Evolutionary conservation across 495 filamentous ascomycete genomes (phyloP).

Genomic region (Xylaria telfairii): DNA sequence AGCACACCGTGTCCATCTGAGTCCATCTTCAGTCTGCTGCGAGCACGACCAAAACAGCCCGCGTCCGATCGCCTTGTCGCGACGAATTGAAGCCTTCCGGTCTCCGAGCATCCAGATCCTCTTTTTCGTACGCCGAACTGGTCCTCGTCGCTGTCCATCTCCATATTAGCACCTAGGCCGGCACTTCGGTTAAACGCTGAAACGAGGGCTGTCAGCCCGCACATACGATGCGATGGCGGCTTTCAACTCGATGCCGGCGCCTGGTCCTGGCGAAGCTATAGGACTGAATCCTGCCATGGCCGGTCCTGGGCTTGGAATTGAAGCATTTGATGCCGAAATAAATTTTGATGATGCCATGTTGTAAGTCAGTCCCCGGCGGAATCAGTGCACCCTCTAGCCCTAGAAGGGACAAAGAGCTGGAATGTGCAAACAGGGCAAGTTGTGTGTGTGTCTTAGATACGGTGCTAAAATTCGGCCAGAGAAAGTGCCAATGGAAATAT

Average conservation of each 20-base stretch:
- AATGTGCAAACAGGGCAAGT: neutral
- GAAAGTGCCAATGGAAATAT: constrained; percentile 51
- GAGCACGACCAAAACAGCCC: neutral
- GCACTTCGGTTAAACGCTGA: neutral
- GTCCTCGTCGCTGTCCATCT: neutral
- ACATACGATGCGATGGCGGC: constrained; percentile 55
- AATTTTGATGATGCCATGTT: constrained; percentile 56
- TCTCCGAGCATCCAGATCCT: neutral
- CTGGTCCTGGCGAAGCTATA: constrained; percentile 47
- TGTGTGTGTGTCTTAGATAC: constrained; percentile 1
- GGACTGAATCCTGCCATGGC: constrained; percentile 37
- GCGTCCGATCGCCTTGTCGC: neutral
- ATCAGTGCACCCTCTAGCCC: neutral
- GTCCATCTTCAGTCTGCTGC: neutral
- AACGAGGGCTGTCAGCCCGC: constrained; percentile 25
- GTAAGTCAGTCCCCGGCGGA: constrained; percentile 39
- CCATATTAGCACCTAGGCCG: neutral
- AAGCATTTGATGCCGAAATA: constrained; percentile 48
- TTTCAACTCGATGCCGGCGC: constrained; percentile 55
- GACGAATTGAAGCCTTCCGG: constrained; percentile 2
- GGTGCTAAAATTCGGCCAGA: constrained; percentile 35
- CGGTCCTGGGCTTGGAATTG: constrained; percentile 43
- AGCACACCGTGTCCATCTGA: neutral
- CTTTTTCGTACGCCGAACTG: neutral
- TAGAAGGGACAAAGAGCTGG: neutral